These are phyloP conservation scores for Erysimum cheiranthoides DNA, from an alignment of 345 rosid species.

Conservation along the genomic window DNA sequence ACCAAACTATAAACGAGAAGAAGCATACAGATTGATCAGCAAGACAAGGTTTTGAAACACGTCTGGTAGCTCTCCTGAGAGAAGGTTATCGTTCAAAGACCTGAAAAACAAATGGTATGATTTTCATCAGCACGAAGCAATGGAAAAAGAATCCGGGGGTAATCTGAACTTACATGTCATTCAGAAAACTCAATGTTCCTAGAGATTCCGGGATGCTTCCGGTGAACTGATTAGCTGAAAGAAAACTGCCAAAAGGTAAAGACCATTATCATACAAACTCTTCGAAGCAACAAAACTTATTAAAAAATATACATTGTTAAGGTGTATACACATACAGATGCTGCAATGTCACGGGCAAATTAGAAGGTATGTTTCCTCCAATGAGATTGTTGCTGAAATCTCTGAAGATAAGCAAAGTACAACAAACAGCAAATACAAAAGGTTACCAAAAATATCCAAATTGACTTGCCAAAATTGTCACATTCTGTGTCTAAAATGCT, in stretches of 20 bases:
- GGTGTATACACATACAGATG: constrained; percentile 46
- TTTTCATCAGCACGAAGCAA: neutral
- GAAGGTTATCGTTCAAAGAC: constrained; percentile 76
- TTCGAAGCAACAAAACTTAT: constrained; percentile 17
- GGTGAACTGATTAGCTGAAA: constrained; percentile 81
- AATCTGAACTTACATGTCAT: constrained; percentile 64
- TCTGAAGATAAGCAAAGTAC: constrained; percentile 51
- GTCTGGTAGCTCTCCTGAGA: constrained; percentile 93
- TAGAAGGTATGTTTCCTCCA: constrained; percentile 89
- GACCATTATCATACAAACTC: constrained; percentile 42
- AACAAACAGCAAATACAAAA: neutral
- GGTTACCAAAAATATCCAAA: constrained; percentile 25
- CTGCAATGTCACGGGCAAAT: constrained; percentile 76
- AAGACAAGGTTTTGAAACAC: constrained; percentile 67
- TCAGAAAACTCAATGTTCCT: constrained; percentile 62
- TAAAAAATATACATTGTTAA: neutral
- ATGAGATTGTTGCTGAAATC: constrained; percentile 91
- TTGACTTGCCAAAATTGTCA: neutral
- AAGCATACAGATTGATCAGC: constrained; percentile 84
- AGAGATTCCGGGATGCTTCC: constrained; percentile 93
- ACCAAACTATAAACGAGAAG: constrained; percentile 13
- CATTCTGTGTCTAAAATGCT: constrained; percentile 39
- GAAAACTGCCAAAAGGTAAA: constrained; percentile 80
- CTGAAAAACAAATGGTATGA: constrained; percentile 52
- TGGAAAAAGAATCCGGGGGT: neutral